phyloP scores from a whole-genome alignment of 192 early-diverging fungal genomes.

The Podila epigama region DNA sequence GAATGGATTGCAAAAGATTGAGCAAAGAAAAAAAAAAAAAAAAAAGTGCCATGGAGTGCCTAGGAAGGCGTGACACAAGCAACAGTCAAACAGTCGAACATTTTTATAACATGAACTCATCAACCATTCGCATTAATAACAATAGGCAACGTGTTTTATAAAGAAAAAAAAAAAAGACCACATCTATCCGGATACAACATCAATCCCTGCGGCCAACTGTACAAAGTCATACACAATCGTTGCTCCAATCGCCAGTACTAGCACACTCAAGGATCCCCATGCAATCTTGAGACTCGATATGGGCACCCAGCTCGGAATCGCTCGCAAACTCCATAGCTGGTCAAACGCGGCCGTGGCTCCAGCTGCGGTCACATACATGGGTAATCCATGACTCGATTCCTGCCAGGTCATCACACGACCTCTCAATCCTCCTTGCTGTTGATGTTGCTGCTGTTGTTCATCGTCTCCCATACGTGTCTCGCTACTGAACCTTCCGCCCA shows the following conservation, averaged over 20 bases:
- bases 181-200: constrained; percentile 25
- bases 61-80: too few species aligned
- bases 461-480: background rate
- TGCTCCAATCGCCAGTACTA: constrained; percentile 47
- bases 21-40: background rate
- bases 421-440: background rate
- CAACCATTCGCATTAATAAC: too few species aligned
- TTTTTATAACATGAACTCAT: too few species aligned
- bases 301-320: constrained; percentile 17
- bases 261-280: constrained; percentile 25
- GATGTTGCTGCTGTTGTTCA: background rate
- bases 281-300: constrained; percentile 25
- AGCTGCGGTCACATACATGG: background rate
- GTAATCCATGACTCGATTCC: background rate
- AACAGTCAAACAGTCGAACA: too few species aligned
- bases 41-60: too few species aligned
- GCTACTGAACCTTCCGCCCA: too few species aligned
- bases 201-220: constrained; percentile 50
- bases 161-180: background rate
- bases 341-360: constrained; percentile 11
- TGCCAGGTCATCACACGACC: background rate
- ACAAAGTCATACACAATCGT: constrained; percentile 64
- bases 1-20: background rate
- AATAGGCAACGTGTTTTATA: too few species aligned
- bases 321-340: constrained; percentile 1